Percentiles rank a stretch among this genome's conserved stretches.
These are phyloP conservation scores for Teunomyces stri DNA, from an alignment of 805 yeast species.

Conservation along the genomic window DNA sequence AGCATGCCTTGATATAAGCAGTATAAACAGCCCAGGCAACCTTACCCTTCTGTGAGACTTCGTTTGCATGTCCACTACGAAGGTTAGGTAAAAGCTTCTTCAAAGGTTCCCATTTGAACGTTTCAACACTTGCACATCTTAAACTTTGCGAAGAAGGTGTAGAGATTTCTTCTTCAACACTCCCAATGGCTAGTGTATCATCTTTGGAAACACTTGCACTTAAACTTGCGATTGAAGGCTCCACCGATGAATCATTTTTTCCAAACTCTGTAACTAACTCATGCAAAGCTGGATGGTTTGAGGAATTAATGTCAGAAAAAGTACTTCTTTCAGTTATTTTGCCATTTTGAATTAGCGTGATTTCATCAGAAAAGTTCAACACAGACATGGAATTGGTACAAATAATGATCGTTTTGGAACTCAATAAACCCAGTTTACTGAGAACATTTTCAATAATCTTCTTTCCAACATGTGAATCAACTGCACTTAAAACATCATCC, in stretches of 20 bases:
- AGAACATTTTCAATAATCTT: conserved; percentile 24
- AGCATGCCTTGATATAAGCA: conserved; percentile 27
- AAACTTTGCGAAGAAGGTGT: background rate
- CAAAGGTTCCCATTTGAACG: conserved; percentile 46
- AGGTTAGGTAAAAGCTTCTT: conserved; percentile 27
- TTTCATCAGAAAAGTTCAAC: conserved; percentile 20
- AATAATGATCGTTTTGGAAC: conserved; percentile 23
- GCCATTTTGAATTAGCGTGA: conserved; percentile 20
- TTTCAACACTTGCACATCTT: conserved; percentile 47
- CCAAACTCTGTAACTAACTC: conserved; percentile 41
- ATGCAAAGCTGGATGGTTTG: conserved; percentile 24
- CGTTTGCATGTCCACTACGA: conserved; percentile 39
- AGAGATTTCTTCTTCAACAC: background rate
- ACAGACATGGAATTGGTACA: conserved; percentile 28
- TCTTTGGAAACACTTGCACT: background rate
- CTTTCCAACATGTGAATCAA: conserved; percentile 30
- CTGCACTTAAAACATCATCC: conserved; percentile 27
- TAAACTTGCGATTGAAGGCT: conserved; percentile 10
- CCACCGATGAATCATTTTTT: conserved; percentile 4
- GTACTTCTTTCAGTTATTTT: conserved; percentile 16
- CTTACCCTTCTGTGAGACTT: conserved; percentile 16
- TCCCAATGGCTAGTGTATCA: background rate
- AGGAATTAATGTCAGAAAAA: conserved; percentile 12
- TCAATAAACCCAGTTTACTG: conserved; percentile 20
- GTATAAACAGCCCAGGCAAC: conserved; percentile 23